Evolutionary conservation across 2,329 filamentous ascomycete species (phyloP).

Genomic region (Apiospora sp.): DNA sequence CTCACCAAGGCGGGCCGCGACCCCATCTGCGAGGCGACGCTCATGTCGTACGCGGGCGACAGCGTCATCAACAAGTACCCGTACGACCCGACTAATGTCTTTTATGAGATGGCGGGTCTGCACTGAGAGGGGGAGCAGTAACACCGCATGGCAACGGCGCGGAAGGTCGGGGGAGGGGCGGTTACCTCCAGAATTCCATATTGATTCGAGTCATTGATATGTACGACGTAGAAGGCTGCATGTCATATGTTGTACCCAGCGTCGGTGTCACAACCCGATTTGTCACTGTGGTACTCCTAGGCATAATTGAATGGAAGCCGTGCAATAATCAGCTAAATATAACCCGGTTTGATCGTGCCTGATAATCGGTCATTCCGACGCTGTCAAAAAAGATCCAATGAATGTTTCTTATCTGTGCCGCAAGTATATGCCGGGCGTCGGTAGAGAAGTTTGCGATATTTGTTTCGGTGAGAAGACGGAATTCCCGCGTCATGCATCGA

Average conservation of each 20-base stretch:
- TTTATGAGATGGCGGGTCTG: not conserved
- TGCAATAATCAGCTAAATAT: not conserved
- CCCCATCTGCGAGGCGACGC: slow-evolving; percentile 13
- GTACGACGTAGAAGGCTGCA: not conserved
- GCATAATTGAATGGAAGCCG: not conserved
- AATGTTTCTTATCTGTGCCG: not conserved
- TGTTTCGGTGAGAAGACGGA: not conserved
- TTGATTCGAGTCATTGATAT: not conserved
- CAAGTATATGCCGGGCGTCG: not conserved
- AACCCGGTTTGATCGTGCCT: not conserved
- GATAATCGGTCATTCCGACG: not conserved
- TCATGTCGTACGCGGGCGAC: not conserved
- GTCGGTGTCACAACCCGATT: not conserved
- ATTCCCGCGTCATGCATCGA: not conserved
- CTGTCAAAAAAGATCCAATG: not conserved
- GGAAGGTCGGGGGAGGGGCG: not conserved
- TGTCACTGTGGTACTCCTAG: not conserved
- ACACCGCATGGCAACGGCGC: not conserved
- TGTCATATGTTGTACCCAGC: not conserved
- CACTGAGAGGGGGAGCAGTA: not conserved
- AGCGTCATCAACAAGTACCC: slow-evolving; percentile 18
- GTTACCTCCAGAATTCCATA: no score
- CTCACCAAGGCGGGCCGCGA: slow-evolving; percentile 15
- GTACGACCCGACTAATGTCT: slow-evolving; percentile 3
- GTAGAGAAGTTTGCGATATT: not conserved